These are phyloP conservation scores for Ricinus communis DNA, from an alignment of 345 rosid genomes.

Conservation along the genomic window DNA sequence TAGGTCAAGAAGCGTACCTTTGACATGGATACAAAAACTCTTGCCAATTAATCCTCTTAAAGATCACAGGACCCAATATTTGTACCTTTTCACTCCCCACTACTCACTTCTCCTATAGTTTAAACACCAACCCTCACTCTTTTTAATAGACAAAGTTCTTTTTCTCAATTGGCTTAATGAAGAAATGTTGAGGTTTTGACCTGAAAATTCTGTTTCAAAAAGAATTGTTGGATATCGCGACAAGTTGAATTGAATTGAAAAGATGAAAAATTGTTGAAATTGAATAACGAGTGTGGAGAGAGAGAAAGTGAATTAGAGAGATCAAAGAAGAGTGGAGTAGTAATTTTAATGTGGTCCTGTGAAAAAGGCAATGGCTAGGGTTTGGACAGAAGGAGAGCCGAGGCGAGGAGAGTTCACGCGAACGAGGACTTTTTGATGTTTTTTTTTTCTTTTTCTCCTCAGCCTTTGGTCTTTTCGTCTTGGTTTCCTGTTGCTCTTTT, in stretches of 20 bases:
- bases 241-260: too few relatives aligned
- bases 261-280: neutral
- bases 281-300: neutral
- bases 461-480: neutral
- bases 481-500: neutral
- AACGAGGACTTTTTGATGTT: neutral
- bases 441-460: neutral
- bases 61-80: neutral
- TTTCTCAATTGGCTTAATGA: neutral
- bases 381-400: neutral
- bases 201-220: too few relatives aligned
- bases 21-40: conserved; percentile 3
- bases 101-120: neutral
- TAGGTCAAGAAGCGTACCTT: conserved; percentile 13
- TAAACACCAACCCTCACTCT: neutral
- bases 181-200: neutral
- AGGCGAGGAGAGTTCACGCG: neutral
- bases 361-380: neutral
- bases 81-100: neutral
- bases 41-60: neutral
- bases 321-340: conserved; percentile 4
- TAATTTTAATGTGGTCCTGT: neutral
- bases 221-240: too few relatives aligned
- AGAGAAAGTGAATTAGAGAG: neutral
- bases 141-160: neutral